Conservation (phyloP, 2,329 filamentous ascomycete species). For the Periconia sp. region DNA sequence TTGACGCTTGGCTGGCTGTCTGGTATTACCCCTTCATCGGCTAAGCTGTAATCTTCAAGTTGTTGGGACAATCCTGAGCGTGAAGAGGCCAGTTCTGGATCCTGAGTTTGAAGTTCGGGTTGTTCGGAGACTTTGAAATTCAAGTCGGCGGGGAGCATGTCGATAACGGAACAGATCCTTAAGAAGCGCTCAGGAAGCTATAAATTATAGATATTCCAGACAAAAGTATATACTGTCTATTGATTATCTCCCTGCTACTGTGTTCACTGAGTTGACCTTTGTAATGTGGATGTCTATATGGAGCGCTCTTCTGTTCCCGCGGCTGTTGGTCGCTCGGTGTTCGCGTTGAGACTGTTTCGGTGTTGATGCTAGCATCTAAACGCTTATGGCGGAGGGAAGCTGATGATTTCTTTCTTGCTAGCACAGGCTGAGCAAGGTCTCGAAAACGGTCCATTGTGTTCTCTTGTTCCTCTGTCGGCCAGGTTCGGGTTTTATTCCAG, state of each 20-base stretch:
- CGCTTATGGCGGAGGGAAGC: constrained; percentile 17
- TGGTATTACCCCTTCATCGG: constrained; percentile 10
- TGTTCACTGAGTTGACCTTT: constrained; percentile 16
- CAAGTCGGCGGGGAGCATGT: constrained; percentile 11
- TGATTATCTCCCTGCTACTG: constrained; percentile 15
- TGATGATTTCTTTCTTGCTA: constrained; percentile 15
- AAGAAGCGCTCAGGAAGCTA: constrained; percentile 13
- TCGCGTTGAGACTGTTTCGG: constrained; percentile 15
- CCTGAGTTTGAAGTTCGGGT: constrained; percentile 3
- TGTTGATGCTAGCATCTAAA: constrained; percentile 15
- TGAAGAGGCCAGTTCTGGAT: constrained; percentile 10
- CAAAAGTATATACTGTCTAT: constrained; percentile 11
- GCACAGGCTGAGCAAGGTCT: constrained; percentile 13
- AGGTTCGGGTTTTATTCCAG: constrained; percentile 17
- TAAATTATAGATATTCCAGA: constrained; percentile 15
- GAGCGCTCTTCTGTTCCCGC: constrained; percentile 15
- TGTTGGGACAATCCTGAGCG: constrained; percentile 18
- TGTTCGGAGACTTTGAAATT: constrained; percentile 10
- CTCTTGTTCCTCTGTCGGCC: constrained; percentile 25
- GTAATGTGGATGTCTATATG: constrained; percentile 20
- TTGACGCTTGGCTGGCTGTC: constrained; percentile 15
- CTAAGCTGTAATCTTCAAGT: constrained; percentile 13
- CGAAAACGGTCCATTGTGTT: constrained; percentile 19
- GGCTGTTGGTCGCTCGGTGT: constrained; percentile 20
- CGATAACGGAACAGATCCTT: constrained; percentile 17